Percentiles rank a stretch among this genome's conserved stretches.
Conservation (phyloP, 306 rosid species). For the Lathyrus oleraceus region DNA sequence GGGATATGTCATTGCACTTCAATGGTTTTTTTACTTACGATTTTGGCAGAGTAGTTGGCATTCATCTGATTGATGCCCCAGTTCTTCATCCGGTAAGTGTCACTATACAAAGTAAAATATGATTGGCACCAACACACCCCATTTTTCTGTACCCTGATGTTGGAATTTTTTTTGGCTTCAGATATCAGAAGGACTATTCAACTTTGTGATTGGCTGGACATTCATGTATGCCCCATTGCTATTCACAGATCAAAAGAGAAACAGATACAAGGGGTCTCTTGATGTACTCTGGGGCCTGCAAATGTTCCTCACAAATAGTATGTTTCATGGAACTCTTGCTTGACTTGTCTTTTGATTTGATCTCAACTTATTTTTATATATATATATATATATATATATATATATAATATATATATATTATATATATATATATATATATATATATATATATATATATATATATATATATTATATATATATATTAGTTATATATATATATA, state of each 20-base stretch:
- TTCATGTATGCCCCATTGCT: slow-evolving; percentile 90
- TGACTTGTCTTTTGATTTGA: slow-evolving; percentile 19
- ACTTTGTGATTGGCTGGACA: slow-evolving; percentile 93
- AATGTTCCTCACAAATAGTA: slow-evolving; percentile 96
- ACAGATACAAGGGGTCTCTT: slow-evolving; percentile 70
- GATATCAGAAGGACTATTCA: slow-evolving; percentile 92
- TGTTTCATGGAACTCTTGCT: slow-evolving; percentile 37
- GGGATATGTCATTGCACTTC: slow-evolving; percentile 31
- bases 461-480: no score
- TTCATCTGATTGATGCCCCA: slow-evolving; percentile 71
- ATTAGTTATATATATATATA: background rate
- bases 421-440: no score
- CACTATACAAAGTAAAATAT: slow-evolving; percentile 20
- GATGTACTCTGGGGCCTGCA: slow-evolving; percentile 80
- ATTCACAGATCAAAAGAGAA: slow-evolving; percentile 66
- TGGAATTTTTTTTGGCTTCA: slow-evolving; percentile 34
- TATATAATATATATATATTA: no score
- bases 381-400: no score
- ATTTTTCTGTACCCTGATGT: slow-evolving; percentile 7
- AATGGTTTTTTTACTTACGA: slow-evolving; percentile 40
- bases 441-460: no score
- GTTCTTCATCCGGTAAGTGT: slow-evolving; percentile 89
- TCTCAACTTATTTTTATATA: background rate
- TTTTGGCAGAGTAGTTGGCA: slow-evolving; percentile 80
- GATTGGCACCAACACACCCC: slow-evolving; percentile 8